A percentile compares a stretch with the other conserved stretches of the same genome.
These are phyloP conservation scores for Chloranthus sessilifolius DNA, from an alignment of 164 flowering plant species.

Conservation along the genomic window DNA sequence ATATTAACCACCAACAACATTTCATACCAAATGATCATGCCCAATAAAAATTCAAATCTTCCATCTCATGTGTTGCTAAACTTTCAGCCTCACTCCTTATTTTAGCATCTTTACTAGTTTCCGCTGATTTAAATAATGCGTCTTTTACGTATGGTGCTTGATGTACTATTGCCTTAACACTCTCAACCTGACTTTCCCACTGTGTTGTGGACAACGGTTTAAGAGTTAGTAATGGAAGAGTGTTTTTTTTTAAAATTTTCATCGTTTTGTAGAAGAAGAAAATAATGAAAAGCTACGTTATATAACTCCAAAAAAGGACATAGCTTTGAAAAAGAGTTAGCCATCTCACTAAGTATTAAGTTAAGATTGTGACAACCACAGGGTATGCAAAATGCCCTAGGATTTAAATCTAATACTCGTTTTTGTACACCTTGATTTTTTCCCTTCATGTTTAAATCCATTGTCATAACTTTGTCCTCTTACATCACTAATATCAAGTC, in stretches of 20 bases:
- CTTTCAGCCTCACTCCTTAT: slow-evolving; percentile 9
- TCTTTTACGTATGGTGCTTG: slow-evolving; percentile 12
- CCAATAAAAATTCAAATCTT: slow-evolving; percentile 12
- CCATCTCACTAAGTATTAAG: neutral
- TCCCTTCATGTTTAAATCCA: slow-evolving; percentile 6
- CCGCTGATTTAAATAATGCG: slow-evolving; percentile 4
- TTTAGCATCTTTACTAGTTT: slow-evolving; percentile 3
- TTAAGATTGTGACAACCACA: no score
- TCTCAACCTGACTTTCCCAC: slow-evolving; percentile 18
- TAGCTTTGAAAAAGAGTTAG: slow-evolving; percentile 10
- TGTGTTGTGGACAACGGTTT: slow-evolving; percentile 14
- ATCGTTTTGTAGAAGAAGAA: slow-evolving; percentile 15
- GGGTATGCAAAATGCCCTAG: neutral
- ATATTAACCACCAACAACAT: no score
- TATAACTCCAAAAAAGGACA: slow-evolving; percentile 12
- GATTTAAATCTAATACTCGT: neutral
- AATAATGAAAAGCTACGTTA: slow-evolving; percentile 8
- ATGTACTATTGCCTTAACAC: slow-evolving; percentile 15
- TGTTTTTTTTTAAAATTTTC: no score
- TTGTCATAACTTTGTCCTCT: no score
- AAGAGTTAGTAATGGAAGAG: slow-evolving; percentile 6
- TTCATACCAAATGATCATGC: slow-evolving; percentile 13
- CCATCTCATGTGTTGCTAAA: slow-evolving; percentile 8
- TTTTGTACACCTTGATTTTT: neutral
- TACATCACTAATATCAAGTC: slow-evolving; percentile 5